Evolutionary conservation across 495 filamentous ascomycete species (phyloP).

Genomic region (Viridothelium virens): DNA sequence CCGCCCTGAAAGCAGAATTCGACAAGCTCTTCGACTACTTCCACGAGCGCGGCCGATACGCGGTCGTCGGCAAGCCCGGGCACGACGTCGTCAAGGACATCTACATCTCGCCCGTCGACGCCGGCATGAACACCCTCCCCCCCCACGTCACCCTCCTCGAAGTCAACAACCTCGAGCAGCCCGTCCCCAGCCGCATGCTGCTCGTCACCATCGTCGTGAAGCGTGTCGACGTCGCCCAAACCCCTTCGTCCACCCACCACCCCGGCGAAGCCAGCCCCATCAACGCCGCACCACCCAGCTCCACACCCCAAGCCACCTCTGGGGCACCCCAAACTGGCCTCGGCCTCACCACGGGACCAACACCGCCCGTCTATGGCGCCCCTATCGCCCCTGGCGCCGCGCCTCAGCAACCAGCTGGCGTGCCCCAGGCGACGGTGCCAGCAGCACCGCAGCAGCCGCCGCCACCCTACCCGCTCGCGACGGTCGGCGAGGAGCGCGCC

Average conservation of each 20-base stretch:
- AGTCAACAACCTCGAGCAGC: constrained; percentile 55
- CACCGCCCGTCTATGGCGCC: background rate
- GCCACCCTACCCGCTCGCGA: background rate
- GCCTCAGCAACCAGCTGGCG: background rate
- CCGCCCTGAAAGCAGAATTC: constrained; percentile 49
- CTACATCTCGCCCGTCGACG: constrained; percentile 38
- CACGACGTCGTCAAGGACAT: constrained; percentile 32
- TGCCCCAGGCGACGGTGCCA: no score
- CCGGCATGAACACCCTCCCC: constrained; percentile 29
- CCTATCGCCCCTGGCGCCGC: constrained; percentile 14
- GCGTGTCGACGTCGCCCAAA: constrained; percentile 11
- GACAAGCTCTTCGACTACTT: constrained; percentile 74
- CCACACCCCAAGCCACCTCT: constrained; percentile 17
- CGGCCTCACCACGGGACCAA: background rate
- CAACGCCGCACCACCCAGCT: constrained; percentile 9
- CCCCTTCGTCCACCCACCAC: constrained; percentile 6
- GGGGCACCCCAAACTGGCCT: background rate
- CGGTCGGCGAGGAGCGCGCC: constrained; percentile 19
- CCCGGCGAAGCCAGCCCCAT: constrained; percentile 11
- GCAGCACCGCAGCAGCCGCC: constrained; percentile 11
- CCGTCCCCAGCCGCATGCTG: constrained; percentile 57
- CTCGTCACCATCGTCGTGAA: constrained; percentile 61
- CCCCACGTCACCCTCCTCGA: constrained; percentile 73
- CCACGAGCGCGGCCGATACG: constrained; percentile 63
- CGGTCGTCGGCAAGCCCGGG: constrained; percentile 66